These are phyloP conservation scores for Cynara cardunculus DNA, from an alignment of 129 eudicot species.

Conservation along the genomic window DNA sequence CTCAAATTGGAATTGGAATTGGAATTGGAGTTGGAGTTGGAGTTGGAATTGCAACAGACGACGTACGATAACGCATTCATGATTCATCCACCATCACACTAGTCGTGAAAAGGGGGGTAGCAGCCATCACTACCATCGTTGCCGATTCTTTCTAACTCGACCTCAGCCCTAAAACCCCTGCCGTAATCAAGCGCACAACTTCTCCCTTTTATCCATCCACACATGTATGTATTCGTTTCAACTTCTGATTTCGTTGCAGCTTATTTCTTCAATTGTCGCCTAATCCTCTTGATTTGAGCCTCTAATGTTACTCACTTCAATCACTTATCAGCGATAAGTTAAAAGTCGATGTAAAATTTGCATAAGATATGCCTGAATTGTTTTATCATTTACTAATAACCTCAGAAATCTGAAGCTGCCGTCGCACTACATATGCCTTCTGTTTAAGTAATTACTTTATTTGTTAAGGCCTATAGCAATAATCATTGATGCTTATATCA, in stretches of 20 bases:
- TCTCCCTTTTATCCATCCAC: constrained; percentile 9
- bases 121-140: constrained; percentile 18
- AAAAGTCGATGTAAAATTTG: constrained; percentile 1
- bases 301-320: constrained; percentile 9
- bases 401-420: not conserved
- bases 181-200: not conserved
- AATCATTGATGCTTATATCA: not conserved
- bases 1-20: not conserved
- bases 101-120: constrained; percentile 12
- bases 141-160: constrained; percentile 17
- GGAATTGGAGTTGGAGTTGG: too few relatives aligned
- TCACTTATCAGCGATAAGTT: not conserved
- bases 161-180: not conserved
- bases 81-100: not conserved
- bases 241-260: not conserved
- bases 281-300: constrained; percentile 3
- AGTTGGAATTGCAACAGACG: not conserved
- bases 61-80: not conserved
- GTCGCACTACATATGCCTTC: not conserved
- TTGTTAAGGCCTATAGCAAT: not conserved
- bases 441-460: not conserved
- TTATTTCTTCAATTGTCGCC: not conserved
- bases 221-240: constrained; percentile 13
- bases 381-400: not conserved
- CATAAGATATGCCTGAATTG: not conserved